Conservation (phyloP, 306 rosid genomes). For the Astragalus glycyphyllos region DNA sequence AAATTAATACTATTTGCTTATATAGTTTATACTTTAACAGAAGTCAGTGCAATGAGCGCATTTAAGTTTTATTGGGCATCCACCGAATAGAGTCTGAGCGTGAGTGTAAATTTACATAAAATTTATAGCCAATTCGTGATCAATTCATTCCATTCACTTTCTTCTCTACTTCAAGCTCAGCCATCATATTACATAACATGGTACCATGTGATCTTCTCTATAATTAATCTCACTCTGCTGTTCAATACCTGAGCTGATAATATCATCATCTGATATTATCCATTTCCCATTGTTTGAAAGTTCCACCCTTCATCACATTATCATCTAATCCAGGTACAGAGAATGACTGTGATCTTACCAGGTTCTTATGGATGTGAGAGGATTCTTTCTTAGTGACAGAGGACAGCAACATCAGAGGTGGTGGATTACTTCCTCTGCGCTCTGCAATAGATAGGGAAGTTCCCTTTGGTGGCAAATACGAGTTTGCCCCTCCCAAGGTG, state of each 20-base stretch:
- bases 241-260: conserved; percentile 40
- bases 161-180: conserved; percentile 27
- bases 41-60: conserved; percentile 4
- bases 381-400: conserved; percentile 57
- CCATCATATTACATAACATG: conserved; percentile 42
- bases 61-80: conserved; percentile 7
- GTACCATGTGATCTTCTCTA: conserved; percentile 28
- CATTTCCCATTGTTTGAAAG: conserved; percentile 52
- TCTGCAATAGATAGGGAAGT: conserved; percentile 74
- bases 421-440: conserved; percentile 90
- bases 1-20: conserved; percentile 20
- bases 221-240: conserved; percentile 35
- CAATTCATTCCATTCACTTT: conserved; percentile 1
- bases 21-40: conserved; percentile 26
- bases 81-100: conserved; percentile 8
- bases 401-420: conserved; percentile 79
- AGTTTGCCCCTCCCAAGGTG: conserved; percentile 42
- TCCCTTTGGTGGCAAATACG: conserved; percentile 48
- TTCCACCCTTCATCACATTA: conserved; percentile 54
- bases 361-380: conserved; percentile 51
- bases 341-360: conserved; percentile 73
- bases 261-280: conserved; percentile 47
- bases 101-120: conserved; percentile 27
- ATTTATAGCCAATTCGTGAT: not conserved
- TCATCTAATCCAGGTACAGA: conserved; percentile 61